Evolutionary conservation across 441 rosid species (phyloP).

Genomic region (Gossypium lobatum): DNA sequence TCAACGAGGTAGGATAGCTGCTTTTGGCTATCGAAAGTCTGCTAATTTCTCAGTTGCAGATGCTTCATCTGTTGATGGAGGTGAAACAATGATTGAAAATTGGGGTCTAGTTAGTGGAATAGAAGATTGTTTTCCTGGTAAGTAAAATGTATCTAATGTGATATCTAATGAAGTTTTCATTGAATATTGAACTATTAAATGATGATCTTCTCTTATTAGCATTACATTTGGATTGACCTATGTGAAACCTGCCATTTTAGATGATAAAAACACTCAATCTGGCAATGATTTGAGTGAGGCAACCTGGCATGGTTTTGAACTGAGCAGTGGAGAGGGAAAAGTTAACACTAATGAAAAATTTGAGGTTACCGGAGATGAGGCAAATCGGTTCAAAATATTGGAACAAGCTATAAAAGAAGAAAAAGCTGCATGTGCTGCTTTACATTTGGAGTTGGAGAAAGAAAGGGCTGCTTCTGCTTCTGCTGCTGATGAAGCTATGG

Average conservation of each 20-base stretch:
- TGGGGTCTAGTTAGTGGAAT: slow-evolving; percentile 18
- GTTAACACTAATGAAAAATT: slow-evolving; percentile 22
- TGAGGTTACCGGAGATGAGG: slow-evolving; percentile 19
- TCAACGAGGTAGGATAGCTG: slow-evolving; percentile 41
- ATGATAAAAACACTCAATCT: slow-evolving; percentile 23
- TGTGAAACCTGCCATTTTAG: slow-evolving; percentile 17
- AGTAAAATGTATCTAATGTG: slow-evolving; percentile 15
- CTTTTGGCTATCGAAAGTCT: slow-evolving; percentile 28
- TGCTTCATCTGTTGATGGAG: slow-evolving; percentile 16
- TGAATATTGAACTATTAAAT: background rate
- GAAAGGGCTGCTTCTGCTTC: slow-evolving; percentile 41
- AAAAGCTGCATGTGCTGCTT: slow-evolving; percentile 29
- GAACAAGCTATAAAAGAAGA: slow-evolving; percentile 48
- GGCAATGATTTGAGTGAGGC: slow-evolving; percentile 24
- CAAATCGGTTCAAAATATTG: slow-evolving; percentile 34
- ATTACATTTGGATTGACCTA: background rate
- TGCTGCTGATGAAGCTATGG: slow-evolving; percentile 60
- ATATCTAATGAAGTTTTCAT: background rate
- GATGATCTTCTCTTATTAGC: background rate
- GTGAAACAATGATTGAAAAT: slow-evolving; percentile 20
- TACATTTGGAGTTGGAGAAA: slow-evolving; percentile 46
- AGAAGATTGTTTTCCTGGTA: slow-evolving; percentile 34
- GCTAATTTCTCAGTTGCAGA: slow-evolving; percentile 15
- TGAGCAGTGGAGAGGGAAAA: slow-evolving; percentile 11
- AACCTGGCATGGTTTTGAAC: slow-evolving; percentile 21